These are phyloP conservation scores for Talaromyces sp. DNA, from an alignment of 2,329 filamentous ascomycete genomes.

Conservation along the genomic window DNA sequence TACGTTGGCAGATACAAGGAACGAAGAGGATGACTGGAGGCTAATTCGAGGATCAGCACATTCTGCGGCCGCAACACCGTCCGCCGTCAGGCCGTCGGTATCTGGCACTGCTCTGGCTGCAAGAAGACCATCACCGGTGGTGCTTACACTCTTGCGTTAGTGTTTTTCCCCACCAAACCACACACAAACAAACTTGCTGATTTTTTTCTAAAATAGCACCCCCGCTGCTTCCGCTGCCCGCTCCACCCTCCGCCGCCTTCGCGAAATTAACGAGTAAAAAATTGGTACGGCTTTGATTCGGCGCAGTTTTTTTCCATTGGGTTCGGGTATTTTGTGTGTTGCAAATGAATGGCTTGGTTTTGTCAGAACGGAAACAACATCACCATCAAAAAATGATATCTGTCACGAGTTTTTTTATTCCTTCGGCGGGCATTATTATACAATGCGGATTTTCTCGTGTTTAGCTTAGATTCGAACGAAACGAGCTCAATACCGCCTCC, in stretches of 20 bases:
- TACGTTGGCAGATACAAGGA: slow-evolving; percentile 1
- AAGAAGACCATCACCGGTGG: slow-evolving; percentile 90
- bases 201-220: slow-evolving; percentile 55
- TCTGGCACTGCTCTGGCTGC: slow-evolving; percentile 96
- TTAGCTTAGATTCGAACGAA: slow-evolving; percentile 12
- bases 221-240: slow-evolving; percentile 89
- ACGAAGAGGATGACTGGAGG: not conserved
- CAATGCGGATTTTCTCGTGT: slow-evolving; percentile 13
- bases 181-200: slow-evolving; percentile 12
- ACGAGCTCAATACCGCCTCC: slow-evolving; percentile 11
- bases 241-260: slow-evolving; percentile 93
- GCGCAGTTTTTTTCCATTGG: slow-evolving; percentile 11
- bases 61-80: slow-evolving; percentile 98
- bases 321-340: slow-evolving; percentile 12
- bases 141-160: slow-evolving; percentile 95
- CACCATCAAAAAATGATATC: slow-evolving; percentile 10
- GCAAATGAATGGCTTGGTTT: slow-evolving; percentile 12
- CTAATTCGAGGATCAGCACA: slow-evolving; percentile 50
- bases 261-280: slow-evolving; percentile 82
- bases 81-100: slow-evolving; percentile 84
- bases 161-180: slow-evolving; percentile 31
- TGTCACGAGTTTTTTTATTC: slow-evolving; percentile 9
- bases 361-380: slow-evolving; percentile 8
- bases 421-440: slow-evolving; percentile 11
- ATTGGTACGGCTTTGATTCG: slow-evolving; percentile 35